These are phyloP conservation scores for Saccharum officinarum DNA, from an alignment of 176 grass and related monocot genomes.

Conservation along the genomic window DNA sequence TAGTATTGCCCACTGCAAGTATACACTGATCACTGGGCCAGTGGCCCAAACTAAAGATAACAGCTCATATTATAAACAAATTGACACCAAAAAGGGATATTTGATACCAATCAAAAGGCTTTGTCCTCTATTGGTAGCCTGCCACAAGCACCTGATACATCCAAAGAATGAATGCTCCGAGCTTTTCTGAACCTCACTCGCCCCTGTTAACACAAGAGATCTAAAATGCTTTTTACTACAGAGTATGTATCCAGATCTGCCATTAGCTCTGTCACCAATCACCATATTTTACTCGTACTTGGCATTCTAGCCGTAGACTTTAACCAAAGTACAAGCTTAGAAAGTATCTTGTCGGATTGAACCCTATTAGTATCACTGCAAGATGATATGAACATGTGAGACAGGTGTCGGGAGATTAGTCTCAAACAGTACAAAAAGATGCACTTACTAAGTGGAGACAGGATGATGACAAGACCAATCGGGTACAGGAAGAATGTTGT, in stretches of 20 bases:
- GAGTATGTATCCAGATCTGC: conserved; percentile 43
- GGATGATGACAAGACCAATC: conserved; percentile 84
- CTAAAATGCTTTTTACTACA: conserved; percentile 32
- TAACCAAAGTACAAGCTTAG: conserved; percentile 89
- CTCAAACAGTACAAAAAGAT: conserved; percentile 13
- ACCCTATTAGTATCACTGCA: conserved; percentile 89
- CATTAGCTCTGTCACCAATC: conserved; percentile 46
- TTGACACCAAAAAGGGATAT: conserved; percentile 27
- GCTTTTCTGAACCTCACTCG: conserved; percentile 8
- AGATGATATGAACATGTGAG: conserved; percentile 23
- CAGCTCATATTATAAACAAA: conserved; percentile 50
- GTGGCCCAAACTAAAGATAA: conserved; percentile 14
- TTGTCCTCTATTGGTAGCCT: background rate
- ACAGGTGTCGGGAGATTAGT: background rate
- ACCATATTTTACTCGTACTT: conserved; percentile 17
- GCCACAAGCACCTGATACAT: conserved; percentile 10
- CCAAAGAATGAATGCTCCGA: conserved; percentile 22
- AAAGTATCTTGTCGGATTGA: conserved; percentile 90
- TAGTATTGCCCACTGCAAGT: conserved; percentile 28
- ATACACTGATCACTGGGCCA: conserved; percentile 16
- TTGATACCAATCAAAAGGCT: conserved; percentile 1
- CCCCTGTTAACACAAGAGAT: conserved; percentile 18
- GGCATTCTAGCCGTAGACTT: background rate
- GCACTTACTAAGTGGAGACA: conserved; percentile 92
- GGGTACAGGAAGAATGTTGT: conserved; percentile 99